phyloP scores from a whole-genome alignment of 768 basidiomycete genomes.

The Cantharellus anzutake region DNA sequence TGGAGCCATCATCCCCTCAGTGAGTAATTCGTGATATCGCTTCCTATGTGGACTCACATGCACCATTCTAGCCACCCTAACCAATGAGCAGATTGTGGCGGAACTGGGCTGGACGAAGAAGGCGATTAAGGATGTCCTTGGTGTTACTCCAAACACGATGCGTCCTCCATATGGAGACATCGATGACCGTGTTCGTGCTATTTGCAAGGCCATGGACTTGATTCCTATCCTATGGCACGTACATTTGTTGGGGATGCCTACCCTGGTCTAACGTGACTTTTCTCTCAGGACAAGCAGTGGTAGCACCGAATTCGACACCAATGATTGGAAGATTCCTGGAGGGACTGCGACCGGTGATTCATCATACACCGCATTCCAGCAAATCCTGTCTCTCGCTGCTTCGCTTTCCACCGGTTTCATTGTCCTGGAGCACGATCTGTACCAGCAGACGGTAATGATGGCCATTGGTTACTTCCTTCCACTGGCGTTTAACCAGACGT shows the following conservation, averaged over 20 bases:
- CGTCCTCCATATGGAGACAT: constrained; percentile 44
- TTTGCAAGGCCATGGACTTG: constrained; percentile 80
- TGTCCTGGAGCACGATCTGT: constrained; percentile 79
- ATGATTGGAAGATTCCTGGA: constrained; percentile 78
- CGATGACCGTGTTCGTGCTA: constrained; percentile 85
- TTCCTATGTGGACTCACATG: not conserved
- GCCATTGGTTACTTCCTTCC: constrained; percentile 29
- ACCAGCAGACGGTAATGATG: constrained; percentile 27
- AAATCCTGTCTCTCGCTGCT: constrained; percentile 52
- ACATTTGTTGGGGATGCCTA: not conserved
- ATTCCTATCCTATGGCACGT: constrained; percentile 66
- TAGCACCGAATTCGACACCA: constrained; percentile 40
- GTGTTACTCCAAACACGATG: constrained; percentile 29
- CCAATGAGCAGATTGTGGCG: constrained; percentile 73
- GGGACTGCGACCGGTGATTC: constrained; percentile 48
- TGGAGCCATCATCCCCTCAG: constrained; percentile 51
- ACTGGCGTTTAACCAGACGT: constrained; percentile 11
- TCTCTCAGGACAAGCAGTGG: constrained; percentile 22
- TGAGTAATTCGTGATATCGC: constrained; percentile 13
- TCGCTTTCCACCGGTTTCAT: constrained; percentile 43
- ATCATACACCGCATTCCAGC: constrained; percentile 48
- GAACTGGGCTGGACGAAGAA: constrained; percentile 87
- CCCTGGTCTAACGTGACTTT: constrained; percentile 7
- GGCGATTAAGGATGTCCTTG: constrained; percentile 44
- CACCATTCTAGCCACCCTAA: constrained; percentile 26